Evolutionary conservation across 1,284 basidiomycete genomes (phyloP).

Genomic region (Ganoderma meredithae): DNA sequence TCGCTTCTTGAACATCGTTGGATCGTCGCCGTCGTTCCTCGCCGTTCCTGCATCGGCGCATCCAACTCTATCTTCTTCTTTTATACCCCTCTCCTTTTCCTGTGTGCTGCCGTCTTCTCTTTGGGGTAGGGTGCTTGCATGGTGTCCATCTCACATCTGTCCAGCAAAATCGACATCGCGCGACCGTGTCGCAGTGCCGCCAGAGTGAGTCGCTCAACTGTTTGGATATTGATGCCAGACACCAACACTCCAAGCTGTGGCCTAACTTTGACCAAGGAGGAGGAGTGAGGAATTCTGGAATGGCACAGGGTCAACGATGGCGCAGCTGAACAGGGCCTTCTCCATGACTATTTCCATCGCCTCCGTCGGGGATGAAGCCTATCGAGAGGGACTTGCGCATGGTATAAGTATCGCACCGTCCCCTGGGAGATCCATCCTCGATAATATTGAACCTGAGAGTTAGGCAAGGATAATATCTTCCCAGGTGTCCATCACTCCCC

Average conservation of each 20-base stretch:
- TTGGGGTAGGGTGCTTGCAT: neutral
- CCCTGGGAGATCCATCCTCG: neutral
- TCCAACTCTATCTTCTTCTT: neutral
- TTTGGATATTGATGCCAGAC: neutral
- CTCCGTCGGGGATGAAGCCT: neutral
- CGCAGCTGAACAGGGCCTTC: neutral
- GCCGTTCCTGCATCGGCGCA: neutral
- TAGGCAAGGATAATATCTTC: neutral
- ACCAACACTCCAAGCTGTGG: neutral
- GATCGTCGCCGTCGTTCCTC: neutral
- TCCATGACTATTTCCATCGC: neutral
- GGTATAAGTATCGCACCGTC: neutral
- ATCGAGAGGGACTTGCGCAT: neutral
- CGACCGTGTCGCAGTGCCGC: neutral
- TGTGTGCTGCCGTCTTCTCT: neutral
- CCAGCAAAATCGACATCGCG: neutral
- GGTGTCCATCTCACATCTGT: neutral
- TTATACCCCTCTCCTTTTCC: neutral
- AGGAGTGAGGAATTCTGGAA: neutral
- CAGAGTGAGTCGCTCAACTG: too few relatives aligned
- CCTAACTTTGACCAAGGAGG: neutral
- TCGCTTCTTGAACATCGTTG: neutral
- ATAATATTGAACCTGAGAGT: neutral
- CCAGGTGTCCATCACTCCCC: neutral
- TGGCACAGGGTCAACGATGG: neutral